phyloP scores from a whole-genome alignment of 208 protist genomes.

The Trypanosoma rangeli region DNA sequence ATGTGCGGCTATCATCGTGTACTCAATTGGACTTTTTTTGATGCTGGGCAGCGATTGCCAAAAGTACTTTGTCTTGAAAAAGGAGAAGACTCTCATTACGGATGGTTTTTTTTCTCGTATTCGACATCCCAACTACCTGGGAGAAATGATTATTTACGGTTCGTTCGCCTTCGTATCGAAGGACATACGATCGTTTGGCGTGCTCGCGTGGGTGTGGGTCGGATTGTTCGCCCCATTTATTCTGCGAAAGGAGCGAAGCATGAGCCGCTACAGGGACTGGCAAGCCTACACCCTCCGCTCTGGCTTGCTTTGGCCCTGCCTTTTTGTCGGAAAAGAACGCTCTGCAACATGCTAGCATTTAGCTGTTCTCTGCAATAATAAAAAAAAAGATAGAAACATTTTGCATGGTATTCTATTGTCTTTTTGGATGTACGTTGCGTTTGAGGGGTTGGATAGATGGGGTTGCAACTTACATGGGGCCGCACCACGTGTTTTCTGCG shows the following conservation, averaged over 20 bases:
- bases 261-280: conserved; percentile 78
- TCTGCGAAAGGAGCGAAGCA: conserved; percentile 69
- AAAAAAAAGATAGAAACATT: background rate
- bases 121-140: conserved; percentile 87
- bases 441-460: too few relatives aligned
- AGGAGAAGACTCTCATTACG: conserved; percentile 72
- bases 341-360: background rate
- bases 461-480: too few relatives aligned
- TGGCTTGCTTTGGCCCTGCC: conserved; percentile 62
- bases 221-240: conserved; percentile 79
- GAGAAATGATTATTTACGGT: conserved; percentile 89
- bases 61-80: conserved; percentile 81
- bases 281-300: conserved; percentile 46
- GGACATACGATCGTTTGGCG: conserved; percentile 45
- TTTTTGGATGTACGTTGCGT: too few relatives aligned
- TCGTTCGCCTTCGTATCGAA: conserved; percentile 76
- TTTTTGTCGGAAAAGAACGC: conserved; percentile 24
- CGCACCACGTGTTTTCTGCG: too few relatives aligned
- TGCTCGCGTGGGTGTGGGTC: conserved; percentile 65
- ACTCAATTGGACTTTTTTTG: conserved; percentile 58
- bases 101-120: conserved; percentile 80
- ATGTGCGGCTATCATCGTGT: conserved; percentile 54
- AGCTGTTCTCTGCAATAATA: background rate
- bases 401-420: too few relatives aligned
- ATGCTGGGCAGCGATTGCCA: conserved; percentile 82